Evolutionary conservation across 176 grass and related monocot species (phyloP).

Genomic region (Ananas comosus): DNA sequence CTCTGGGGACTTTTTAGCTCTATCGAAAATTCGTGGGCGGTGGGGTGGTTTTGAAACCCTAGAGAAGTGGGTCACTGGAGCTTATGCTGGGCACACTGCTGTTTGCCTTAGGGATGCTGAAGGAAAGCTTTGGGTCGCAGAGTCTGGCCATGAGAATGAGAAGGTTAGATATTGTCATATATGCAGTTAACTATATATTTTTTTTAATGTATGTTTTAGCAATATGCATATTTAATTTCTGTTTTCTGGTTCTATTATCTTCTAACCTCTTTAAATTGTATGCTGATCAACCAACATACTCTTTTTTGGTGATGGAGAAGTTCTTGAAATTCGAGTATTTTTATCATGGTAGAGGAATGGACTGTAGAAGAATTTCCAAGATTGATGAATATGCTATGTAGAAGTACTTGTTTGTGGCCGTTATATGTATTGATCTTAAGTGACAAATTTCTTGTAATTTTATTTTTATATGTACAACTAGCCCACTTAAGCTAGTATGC

Average conservation of each 20-base stretch:
- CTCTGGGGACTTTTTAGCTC: constrained; percentile 80
- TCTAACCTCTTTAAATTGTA: too few relatives aligned
- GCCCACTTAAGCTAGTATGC: too few relatives aligned
- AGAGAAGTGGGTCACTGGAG: constrained; percentile 97
- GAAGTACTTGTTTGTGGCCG: not conserved
- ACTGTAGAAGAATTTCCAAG: too few relatives aligned
- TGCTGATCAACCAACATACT: too few relatives aligned
- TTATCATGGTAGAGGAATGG: too few relatives aligned
- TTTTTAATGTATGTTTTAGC: not conserved
- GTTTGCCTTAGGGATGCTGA: constrained; percentile 84
- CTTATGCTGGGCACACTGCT: constrained; percentile 85
- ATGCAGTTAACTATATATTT: not conserved
- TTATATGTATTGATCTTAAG: too few relatives aligned
- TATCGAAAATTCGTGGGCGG: constrained; percentile 90
- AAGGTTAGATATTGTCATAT: constrained; percentile 28
- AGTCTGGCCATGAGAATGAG: constrained; percentile 96
- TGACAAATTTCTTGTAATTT: too few relatives aligned
- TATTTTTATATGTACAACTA: too few relatives aligned
- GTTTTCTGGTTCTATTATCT: too few relatives aligned
- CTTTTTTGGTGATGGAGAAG: too few relatives aligned
- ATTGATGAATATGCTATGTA: not conserved
- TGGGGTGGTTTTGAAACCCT: constrained; percentile 96
- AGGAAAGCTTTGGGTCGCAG: constrained; percentile 88
- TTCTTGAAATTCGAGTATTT: too few relatives aligned
- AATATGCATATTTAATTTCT: too few relatives aligned